Evolutionary conservation across 2,329 filamentous ascomycete genomes (phyloP).

Genomic region (Fusarium protoensiforme): DNA sequence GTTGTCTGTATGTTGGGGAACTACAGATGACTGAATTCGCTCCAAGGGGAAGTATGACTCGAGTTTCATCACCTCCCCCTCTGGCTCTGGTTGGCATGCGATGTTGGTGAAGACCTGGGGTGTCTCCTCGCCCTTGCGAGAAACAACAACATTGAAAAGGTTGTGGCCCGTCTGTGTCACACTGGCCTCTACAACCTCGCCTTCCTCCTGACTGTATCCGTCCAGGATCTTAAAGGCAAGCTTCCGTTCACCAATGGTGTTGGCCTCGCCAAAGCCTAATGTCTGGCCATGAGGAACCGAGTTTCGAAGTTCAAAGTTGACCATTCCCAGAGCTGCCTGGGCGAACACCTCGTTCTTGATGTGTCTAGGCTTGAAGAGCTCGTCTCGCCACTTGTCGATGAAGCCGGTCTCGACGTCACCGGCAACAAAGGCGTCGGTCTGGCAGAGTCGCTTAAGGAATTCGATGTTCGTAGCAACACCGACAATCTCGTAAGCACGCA

Average conservation of each 20-base stretch:
- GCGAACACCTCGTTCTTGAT: conserved; percentile 80
- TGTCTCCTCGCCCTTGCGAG: conserved; percentile 53
- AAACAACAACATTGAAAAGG: conserved; percentile 59
- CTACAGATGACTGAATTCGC: conserved; percentile 81
- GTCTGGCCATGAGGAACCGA: conserved; percentile 58
- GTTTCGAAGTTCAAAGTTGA: conserved; percentile 61
- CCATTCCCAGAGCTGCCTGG: conserved; percentile 85
- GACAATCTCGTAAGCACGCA: conserved; percentile 92
- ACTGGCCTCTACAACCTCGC: conserved; percentile 67
- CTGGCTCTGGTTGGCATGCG: conserved; percentile 51
- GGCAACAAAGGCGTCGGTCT: conserved; percentile 81
- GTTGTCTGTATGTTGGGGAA: conserved; percentile 65
- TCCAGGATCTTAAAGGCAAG: conserved; percentile 69
- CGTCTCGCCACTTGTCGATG: conserved; percentile 86
- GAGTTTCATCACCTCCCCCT: conserved; percentile 46
- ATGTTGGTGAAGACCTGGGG: conserved; percentile 58
- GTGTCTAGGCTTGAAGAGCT: conserved; percentile 75
- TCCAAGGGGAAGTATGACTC: conserved; percentile 80
- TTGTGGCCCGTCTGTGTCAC: conserved; percentile 60
- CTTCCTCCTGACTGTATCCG: conserved; percentile 70
- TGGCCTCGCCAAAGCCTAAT: conserved; percentile 65
- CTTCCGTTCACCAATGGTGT: conserved; percentile 55
- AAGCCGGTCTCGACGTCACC: conserved; percentile 97
- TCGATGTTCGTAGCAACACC: conserved; percentile 96
- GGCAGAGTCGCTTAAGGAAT: conserved; percentile 90